Percentiles rank a stretch among this genome's conserved stretches.
Evolutionary conservation across 352 stramenopile species (phyloP).

Genomic region (Phytophthora capsici): DNA sequence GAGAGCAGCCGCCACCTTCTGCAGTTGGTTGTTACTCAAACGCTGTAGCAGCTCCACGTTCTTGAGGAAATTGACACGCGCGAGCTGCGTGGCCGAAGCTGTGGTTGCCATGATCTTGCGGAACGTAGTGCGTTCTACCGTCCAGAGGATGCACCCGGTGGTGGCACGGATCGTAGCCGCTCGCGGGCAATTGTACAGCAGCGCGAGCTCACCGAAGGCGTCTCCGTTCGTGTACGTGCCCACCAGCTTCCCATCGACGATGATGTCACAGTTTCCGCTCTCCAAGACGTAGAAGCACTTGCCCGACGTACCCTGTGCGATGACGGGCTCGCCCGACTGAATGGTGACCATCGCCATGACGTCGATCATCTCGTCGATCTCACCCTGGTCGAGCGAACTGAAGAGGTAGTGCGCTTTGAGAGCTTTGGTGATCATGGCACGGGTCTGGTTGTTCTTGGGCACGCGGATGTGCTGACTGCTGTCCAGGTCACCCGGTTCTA

Average conservation of each 20-base stretch:
- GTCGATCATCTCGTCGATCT: slow-evolving; percentile 87
- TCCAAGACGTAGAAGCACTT: slow-evolving; percentile 96
- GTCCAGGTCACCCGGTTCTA: slow-evolving; percentile 70
- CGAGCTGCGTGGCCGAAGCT: slow-evolving; percentile 73
- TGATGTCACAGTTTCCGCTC: slow-evolving; percentile 88
- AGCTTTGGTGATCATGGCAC: slow-evolving; percentile 78
- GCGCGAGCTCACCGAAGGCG: slow-evolving; percentile 96
- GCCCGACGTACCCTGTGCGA: slow-evolving; percentile 83
- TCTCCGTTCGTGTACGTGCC: slow-evolving; percentile 81
- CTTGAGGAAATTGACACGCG: slow-evolving; percentile 91
- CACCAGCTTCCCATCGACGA: slow-evolving; percentile 81
- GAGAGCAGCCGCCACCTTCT: slow-evolving; percentile 85
- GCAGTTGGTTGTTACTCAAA: slow-evolving; percentile 87
- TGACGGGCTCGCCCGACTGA: slow-evolving; percentile 69
- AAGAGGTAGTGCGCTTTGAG: slow-evolving; percentile 89
- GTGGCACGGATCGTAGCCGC: slow-evolving; percentile 93
- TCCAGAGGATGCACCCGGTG: slow-evolving; percentile 91
- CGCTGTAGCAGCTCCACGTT: slow-evolving; percentile 94
- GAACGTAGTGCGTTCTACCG: slow-evolving; percentile 91
- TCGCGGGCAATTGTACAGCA: slow-evolving; percentile 97
- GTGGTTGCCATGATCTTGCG: slow-evolving; percentile 86
- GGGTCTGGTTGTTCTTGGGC: slow-evolving; percentile 78
- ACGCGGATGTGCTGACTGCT: slow-evolving; percentile 56
- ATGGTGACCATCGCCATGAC: slow-evolving; percentile 83
- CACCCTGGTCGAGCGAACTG: slow-evolving; percentile 70